A percentile compares a stretch with the other conserved stretches of the same genome.
Evolutionary conservation across 1,284 basidiomycete genomes (phyloP).

Genomic region (Tetrapyrgos nigripes): DNA sequence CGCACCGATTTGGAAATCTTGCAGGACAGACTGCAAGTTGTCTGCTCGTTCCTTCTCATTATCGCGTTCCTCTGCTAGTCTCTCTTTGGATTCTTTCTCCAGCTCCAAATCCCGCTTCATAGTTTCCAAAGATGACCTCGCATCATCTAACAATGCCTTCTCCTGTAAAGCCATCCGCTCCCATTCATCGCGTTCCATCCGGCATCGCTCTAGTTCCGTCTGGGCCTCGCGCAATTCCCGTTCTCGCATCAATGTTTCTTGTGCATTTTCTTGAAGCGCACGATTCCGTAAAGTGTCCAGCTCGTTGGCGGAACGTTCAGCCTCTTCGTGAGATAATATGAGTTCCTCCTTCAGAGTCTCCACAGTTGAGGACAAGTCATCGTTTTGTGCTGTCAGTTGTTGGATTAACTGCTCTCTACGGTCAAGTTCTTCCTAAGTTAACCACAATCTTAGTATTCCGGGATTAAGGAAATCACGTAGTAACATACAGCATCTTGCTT

Average conservation of each 20-base stretch:
- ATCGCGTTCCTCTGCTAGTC: conserved; percentile 62
- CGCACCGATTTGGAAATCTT: conserved; percentile 93
- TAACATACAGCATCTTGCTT: conserved; percentile 92
- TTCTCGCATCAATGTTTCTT: conserved; percentile 79
- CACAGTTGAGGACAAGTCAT: conserved; percentile 72
- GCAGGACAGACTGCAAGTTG: conserved; percentile 92
- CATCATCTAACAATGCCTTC: conserved; percentile 74
- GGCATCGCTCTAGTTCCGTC: conserved; percentile 83
- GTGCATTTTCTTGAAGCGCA: conserved; percentile 66
- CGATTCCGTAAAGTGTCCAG: conserved; percentile 69
- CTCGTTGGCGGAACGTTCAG: conserved; percentile 71
- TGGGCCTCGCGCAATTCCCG: conserved; percentile 82
- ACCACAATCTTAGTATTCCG: conserved; percentile 15
- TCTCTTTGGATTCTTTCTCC: conserved; percentile 61
- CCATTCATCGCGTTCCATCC: conserved; percentile 90
- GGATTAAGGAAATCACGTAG: conserved; percentile 1
- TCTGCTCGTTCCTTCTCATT: conserved; percentile 77
- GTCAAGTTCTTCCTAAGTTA: conserved; percentile 91
- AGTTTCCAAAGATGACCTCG: conserved; percentile 58
- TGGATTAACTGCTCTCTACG: conserved; percentile 84
- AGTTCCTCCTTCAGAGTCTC: conserved; percentile 84
- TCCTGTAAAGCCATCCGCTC: conserved; percentile 81
- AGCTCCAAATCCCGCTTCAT: conserved; percentile 73
- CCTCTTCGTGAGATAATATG: conserved; percentile 74
- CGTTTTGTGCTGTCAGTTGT: conserved; percentile 77